These are phyloP conservation scores for Lipomyces sp. DNA, from an alignment of 805 yeast species.

Conservation along the genomic window DNA sequence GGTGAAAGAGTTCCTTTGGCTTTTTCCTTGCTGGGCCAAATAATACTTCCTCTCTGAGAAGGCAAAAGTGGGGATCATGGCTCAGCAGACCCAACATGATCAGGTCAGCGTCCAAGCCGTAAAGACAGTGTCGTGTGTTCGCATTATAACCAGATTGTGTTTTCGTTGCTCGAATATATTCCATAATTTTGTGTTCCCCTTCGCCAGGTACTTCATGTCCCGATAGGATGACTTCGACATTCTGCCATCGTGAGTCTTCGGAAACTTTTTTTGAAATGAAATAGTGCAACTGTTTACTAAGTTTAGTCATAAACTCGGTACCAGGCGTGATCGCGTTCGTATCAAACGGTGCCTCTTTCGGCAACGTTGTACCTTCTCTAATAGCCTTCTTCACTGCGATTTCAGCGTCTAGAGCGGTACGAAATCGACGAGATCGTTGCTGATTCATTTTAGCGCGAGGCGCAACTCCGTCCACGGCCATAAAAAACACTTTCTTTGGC, in stretches of 20 bases:
- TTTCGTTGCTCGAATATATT: slow-evolving; percentile 77
- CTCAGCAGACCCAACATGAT: slow-evolving; percentile 89
- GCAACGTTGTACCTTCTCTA: slow-evolving; percentile 71
- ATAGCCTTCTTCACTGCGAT: slow-evolving; percentile 74
- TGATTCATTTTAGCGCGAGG: slow-evolving; percentile 99
- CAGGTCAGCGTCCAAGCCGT: slow-evolving; percentile 95
- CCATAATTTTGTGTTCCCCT: slow-evolving; percentile 98
- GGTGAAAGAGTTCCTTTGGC: slow-evolving; percentile 63
- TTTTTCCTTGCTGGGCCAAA: slow-evolving; percentile 60
- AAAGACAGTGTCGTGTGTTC: slow-evolving; percentile 88
- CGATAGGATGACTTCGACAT: slow-evolving; percentile 72
- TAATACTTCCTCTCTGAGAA: slow-evolving; percentile 91
- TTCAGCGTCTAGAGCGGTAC: slow-evolving; percentile 93
- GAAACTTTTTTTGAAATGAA: slow-evolving; percentile 87
- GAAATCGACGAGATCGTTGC: slow-evolving; percentile 92
- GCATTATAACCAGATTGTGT: slow-evolving; percentile 75
- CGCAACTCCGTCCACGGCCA: slow-evolving; percentile 99
- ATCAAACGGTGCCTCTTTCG: slow-evolving; percentile 86
- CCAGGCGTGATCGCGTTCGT: slow-evolving; percentile 95
- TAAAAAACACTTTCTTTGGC: slow-evolving; percentile 84
- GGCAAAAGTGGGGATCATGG: slow-evolving; percentile 94
- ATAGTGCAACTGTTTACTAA: slow-evolving; percentile 80
- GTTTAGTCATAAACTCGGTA: slow-evolving; percentile 91
- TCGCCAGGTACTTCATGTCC: slow-evolving; percentile 99
- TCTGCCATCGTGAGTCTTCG: slow-evolving; percentile 85